Conservation (phyloP, 371 early-diverging fungal genomes). For the Apophysomyces variabilis region DNA sequence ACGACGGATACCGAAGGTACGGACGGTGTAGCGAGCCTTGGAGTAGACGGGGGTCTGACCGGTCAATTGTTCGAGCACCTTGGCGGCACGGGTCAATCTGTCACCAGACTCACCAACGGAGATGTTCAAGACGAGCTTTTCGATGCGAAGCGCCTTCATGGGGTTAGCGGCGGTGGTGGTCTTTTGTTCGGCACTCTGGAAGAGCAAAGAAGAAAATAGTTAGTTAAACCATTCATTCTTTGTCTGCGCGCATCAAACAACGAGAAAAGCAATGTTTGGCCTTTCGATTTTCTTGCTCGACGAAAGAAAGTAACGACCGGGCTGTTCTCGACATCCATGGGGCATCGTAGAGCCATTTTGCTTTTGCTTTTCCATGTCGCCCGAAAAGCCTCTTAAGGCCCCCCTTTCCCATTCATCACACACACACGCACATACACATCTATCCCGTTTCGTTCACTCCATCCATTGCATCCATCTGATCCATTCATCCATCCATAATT, state of each 20-base stretch:
- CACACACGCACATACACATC: too few relatives aligned
- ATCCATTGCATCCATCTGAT: slow-evolving; percentile 6
- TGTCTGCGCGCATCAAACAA: too few relatives aligned
- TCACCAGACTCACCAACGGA: slow-evolving; percentile 99
- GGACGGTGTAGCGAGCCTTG: slow-evolving; percentile 99
- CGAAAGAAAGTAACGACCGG: background rate
- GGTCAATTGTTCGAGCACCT: slow-evolving; percentile 99
- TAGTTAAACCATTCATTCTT: background rate
- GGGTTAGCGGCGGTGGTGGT: slow-evolving; percentile 70
- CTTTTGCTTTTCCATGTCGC: too few relatives aligned
- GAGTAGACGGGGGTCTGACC: slow-evolving; percentile 99
- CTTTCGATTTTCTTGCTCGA: background rate
- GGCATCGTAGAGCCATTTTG: too few relatives aligned
- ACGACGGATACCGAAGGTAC: slow-evolving; percentile 99
- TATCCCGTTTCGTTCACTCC: background rate
- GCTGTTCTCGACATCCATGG: too few relatives aligned
- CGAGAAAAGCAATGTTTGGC: too few relatives aligned
- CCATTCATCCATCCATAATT: slow-evolving; percentile 6
- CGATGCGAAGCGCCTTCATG: slow-evolving; percentile 97
- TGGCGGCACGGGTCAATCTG: slow-evolving; percentile 98
- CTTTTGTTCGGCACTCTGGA: slow-evolving; percentile 68
- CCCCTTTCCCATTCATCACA: background rate
- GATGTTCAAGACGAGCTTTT: slow-evolving; percentile 99
- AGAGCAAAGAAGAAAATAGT: slow-evolving; percentile 30
- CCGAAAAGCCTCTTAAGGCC: background rate